Evolutionary conservation across 371 early-diverging fungal species (phyloP), one percentile per base, ranked within the genome.

Genomic region (Furculomyces boomerangus): DNA sequence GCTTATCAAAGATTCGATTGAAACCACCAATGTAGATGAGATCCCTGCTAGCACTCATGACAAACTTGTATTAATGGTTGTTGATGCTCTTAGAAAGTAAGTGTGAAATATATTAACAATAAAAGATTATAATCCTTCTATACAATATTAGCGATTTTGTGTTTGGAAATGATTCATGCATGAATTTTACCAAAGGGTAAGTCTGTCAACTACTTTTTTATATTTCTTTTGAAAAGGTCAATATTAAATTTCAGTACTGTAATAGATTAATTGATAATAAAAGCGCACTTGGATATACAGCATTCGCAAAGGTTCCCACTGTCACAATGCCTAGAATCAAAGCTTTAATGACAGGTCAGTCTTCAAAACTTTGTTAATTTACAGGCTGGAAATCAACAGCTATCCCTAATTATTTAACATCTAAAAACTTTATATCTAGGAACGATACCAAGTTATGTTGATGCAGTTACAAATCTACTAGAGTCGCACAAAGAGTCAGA

Each of bases 281-380:
- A 24, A 39, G 45, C 26, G 68, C 68, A 20, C 39, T 53, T 58
- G 60, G 28, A 81, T 86, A 74, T 59, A 81, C 81, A 20, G 83
- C 82, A 0, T 61, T 67, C 41, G 88, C 87, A 13, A 76, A 80
- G 32, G 83, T 94, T 18, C 95, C 97, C 1, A 96, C 97, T 0
- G 93, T 93, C 1, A 94, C 95, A 13, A 73, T 93, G 65, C 95
- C 93, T 56, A 77, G 97, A 22, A 76, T 96, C 54, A 93, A 92
- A 64, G 94, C 90, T 3, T 59, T 96, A 37, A 88, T 84, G n/a
- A 93, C 97, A 8, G 93, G 93, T 46, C 74, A 73, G 1, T 20
- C 5, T 27, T 45, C n/a, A 10, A 10, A 8, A 45, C 10, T 7
- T 24, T 10, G 45, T 24, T 45, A 90, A 88, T n/a, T n/a, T n/a